These are phyloP conservation scores for Fraxinus anomala DNA, from an alignment of 257 asterid species.

Conservation along the genomic window DNA sequence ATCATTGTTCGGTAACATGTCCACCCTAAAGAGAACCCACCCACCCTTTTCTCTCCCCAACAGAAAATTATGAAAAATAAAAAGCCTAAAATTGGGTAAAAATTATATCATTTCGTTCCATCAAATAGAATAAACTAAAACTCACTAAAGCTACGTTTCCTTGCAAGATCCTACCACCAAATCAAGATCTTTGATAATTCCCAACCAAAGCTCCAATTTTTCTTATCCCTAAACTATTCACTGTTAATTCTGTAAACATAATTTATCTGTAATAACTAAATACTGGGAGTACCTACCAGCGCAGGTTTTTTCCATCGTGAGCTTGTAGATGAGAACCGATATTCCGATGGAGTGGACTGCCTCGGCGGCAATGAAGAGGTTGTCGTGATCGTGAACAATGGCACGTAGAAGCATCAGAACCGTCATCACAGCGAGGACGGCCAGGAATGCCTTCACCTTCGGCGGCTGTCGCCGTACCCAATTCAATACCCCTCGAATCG, in stretches of 20 bases:
- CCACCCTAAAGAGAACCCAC: too few species aligned
- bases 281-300: conserved; percentile 54
- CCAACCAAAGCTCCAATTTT: conserved; percentile 24
- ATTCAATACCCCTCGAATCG: conserved; percentile 65
- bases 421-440: conserved; percentile 77
- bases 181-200: conserved; percentile 8
- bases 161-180: conserved; percentile 9
- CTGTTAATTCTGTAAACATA: not conserved
- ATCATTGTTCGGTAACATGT: too few species aligned
- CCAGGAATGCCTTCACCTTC: conserved; percentile 86
- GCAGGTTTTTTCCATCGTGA: conserved; percentile 91
- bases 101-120: not conserved
- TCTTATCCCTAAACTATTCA: conserved; percentile 15
- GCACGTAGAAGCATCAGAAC: conserved; percentile 86
- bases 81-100: not conserved
- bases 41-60: too few species aligned
- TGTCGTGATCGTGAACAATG: conserved; percentile 92
- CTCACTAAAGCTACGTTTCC: not conserved
- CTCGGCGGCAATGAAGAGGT: conserved; percentile 90
- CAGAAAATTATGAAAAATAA: not conserved
- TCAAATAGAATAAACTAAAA: not conserved
- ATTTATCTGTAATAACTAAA: not conserved
- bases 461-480: conserved; percentile 98
- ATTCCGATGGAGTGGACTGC: conserved; percentile 91
- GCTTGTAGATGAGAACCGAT: conserved; percentile 79